phyloP scores from a whole-genome alignment of 2,329 filamentous ascomycete genomes.

The Aspergillus sp. region DNA sequence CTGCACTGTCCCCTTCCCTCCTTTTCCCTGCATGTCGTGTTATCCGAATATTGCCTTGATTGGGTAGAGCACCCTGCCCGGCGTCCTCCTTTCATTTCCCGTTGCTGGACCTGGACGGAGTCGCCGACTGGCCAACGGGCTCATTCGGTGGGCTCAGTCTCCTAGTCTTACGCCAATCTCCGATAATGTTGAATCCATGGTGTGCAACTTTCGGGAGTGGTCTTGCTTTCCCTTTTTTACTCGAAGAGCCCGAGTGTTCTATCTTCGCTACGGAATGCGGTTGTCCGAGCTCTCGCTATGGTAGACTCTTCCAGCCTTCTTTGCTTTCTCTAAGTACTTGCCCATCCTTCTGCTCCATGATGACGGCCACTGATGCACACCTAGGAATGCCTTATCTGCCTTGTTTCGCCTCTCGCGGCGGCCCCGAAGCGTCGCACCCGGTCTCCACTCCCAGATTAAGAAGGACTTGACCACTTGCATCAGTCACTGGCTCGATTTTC shows the following conservation, averaged over 20 bases:
- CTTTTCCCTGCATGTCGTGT: not conserved
- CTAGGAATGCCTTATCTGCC: not conserved
- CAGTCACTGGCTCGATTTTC: not conserved
- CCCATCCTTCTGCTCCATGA: not conserved
- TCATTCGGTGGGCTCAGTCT: not conserved
- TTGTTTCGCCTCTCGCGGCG: not conserved
- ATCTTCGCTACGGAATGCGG: not conserved
- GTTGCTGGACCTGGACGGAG: not conserved
- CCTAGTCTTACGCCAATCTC: not conserved
- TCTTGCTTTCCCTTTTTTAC: not conserved
- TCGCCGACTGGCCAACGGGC: not conserved
- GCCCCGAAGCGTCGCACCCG: not conserved
- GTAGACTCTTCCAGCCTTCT: not conserved
- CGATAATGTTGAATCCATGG: not conserved
- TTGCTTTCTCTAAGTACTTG: not conserved
- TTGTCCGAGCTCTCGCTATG: not conserved
- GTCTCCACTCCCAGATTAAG: not conserved
- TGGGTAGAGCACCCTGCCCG: not conserved
- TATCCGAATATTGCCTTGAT: not conserved
- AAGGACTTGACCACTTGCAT: not conserved
- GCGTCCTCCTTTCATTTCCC: not conserved
- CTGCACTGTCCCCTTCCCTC: slow-evolving; percentile 5
- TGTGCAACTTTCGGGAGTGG: not conserved
- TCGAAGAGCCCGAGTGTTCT: not conserved
- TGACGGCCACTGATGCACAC: not conserved